Evolutionary conservation across 805 yeast species (phyloP).

Genomic region (Candida namnaoensis): DNA sequence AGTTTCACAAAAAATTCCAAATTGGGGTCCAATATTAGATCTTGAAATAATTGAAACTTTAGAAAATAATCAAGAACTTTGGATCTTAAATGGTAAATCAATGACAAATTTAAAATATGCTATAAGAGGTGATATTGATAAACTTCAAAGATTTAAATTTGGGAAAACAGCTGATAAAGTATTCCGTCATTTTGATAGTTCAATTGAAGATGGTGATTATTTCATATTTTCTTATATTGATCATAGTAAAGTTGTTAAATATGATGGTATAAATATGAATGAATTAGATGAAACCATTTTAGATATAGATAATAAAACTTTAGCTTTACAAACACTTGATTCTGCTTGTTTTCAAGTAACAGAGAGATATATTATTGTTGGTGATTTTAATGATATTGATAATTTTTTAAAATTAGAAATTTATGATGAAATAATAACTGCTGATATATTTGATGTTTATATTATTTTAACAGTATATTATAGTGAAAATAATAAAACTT

Average conservation of each 20-base stretch:
- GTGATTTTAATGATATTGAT: slow-evolving; percentile 8
- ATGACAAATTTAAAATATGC: slow-evolving; percentile 12
- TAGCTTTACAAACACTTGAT: slow-evolving; percentile 8
- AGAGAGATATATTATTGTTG: slow-evolving; percentile 11
- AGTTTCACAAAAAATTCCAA: slow-evolving; percentile 21
- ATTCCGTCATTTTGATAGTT: slow-evolving; percentile 4
- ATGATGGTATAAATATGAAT: slow-evolving; percentile 15
- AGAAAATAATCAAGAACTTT: slow-evolving; percentile 27
- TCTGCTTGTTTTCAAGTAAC: slow-evolving; percentile 15
- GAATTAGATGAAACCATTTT: slow-evolving; percentile 17
- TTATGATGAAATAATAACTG: slow-evolving; percentile 4
- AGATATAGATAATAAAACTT: slow-evolving; percentile 7
- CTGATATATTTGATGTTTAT: slow-evolving; percentile 2
- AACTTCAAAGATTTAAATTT: too few species aligned
- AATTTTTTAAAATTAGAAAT: slow-evolving; percentile 1
- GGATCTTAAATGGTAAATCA: slow-evolving; percentile 18
- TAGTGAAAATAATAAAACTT: background rate
- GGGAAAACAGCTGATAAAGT: slow-evolving; percentile 8
- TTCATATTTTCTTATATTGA: slow-evolving; percentile 30
- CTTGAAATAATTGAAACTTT: slow-evolving; percentile 21
- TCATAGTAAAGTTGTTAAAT: slow-evolving; percentile 27
- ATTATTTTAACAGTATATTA: too few species aligned
- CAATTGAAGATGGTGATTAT: slow-evolving; percentile 10
- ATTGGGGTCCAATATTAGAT: slow-evolving; percentile 42
- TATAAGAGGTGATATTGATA: slow-evolving; percentile 1